Base-by-base conservation (phyloP, 2,329 filamentous ascomycete species). In the Podosphaera fusca region DNA sequence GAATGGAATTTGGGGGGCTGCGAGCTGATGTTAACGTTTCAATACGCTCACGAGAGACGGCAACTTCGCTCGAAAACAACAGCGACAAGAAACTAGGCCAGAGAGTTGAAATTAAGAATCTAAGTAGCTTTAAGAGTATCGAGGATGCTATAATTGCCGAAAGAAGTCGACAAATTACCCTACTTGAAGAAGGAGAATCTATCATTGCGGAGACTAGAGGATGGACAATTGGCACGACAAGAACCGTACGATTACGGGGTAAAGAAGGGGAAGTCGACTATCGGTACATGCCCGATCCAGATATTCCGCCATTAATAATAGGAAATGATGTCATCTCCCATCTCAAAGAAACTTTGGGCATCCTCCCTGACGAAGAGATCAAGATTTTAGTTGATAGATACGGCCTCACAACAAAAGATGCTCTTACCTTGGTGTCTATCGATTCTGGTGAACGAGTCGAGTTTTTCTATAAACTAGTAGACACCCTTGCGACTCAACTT, bases 201-300 rank as follows among this genome's bases (percentile, higher is more conserved):
- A 77, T 95, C 55, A 77, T 81, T 61, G 87, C 89, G 50, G 92
- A 98, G 71, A 98, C 92, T 6, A 78, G 92, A 58, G 90, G 92
- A 4, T 98, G 89, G 88, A 85, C 87, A 0, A 76, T 95, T 31
- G 88, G 88, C 2, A 83, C 81, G 60, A 87, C 80, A 3, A 83
- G 88, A 67, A 96, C 92, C 2, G 81, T 80, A 58, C 78, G 84
- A 46, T 72, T 98, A 49, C 79, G 92, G 64, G 87, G 87, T 33
- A 98, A 98, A 69, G 92, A 96, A 69, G 92, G 92, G 53, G 90
- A 95, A 66, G 88, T 96, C 4, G 92, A 98, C 69, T 98, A 98
- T 69, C 78, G 92, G 47, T 98, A 98, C 67, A 96, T 98, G 90
- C 90, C 92, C 0, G 92, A 98, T 67, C 87, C 92, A 4, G 92